Evolutionary conservation across 495 filamentous ascomycete genomes (phyloP), one percentile per base, ranked within the genome.

Genomic region (Neohortaea acidophila): DNA sequence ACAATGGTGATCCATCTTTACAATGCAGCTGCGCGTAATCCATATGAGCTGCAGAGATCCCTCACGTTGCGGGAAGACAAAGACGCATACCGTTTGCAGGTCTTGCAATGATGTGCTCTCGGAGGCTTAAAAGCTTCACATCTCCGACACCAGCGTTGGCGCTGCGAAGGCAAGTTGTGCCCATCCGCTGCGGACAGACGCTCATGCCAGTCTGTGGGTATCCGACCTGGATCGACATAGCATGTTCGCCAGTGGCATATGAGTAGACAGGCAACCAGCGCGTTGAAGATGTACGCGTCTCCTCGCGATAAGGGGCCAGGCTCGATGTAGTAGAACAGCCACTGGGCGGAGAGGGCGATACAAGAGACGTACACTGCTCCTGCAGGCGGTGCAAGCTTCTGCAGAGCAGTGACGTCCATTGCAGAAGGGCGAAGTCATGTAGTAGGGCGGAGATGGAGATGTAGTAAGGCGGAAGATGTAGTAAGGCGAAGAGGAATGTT

Each of bases 1-100:
- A 53, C 89, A 97, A 61, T 97, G 89, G 59, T 97, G 89, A 64
- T 97, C 89, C 91, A 97, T 96, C 55, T 82, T 85, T 1, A 85
- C 81, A 42, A 96, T 77, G 59, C 89, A 97, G 56, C 78, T 84
- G 38, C 18, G 11, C 7, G 4, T 15, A 20, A 13, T 29, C 15
- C 20, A 17, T 21, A n/a, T n/a, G n/a, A n/a, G n/a, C n/a, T n/a
- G n/a, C n/a, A n/a, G 13, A 12, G 10, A 43, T 36, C 15, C 6
- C 8, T 20, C 32, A 15, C 15, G 17, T 15, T 5, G 9, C 8
- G 13, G 10, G 11, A 15, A 15, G 5, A 7, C 32, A 2, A 21
- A 11, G 19, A 17, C 8, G n/a, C 45, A 33, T 21, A 79, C 72
- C 80, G 77, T 49, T 67, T 65, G 60, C 89, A 97, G 33, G 69